Percentiles rank a stretch among this genome's conserved stretches.
These are phyloP conservation scores for Triticum turgidum DNA, from an alignment of 176 grass and related monocot species.

Conservation along the genomic window DNA sequence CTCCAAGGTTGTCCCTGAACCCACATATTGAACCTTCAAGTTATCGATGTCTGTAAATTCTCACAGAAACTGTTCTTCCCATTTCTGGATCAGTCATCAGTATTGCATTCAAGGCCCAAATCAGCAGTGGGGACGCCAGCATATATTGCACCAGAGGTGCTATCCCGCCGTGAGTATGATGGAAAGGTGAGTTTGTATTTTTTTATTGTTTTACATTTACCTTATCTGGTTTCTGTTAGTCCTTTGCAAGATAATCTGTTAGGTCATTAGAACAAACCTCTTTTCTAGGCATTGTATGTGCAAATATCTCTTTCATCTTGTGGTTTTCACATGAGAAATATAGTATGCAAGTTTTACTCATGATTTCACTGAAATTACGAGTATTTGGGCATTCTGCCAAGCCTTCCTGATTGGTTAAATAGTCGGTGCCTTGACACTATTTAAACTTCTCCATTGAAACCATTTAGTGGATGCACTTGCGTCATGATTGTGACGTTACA, in stretches of 20 bases:
- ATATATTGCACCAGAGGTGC: constrained; percentile 93
- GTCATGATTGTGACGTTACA: constrained; percentile 33
- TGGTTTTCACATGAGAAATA: constrained; percentile 5
- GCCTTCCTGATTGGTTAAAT: constrained; percentile 11
- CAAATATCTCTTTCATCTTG: constrained; percentile 17
- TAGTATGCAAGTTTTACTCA: background rate
- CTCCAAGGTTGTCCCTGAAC: constrained; percentile 67
- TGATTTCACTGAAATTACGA: constrained; percentile 7
- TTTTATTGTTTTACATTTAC: background rate
- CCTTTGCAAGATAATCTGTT: constrained; percentile 21
- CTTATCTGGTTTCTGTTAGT: background rate
- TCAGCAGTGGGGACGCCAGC: constrained; percentile 90
- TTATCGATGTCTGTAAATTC: constrained; percentile 20
- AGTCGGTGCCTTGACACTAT: background rate
- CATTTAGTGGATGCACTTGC: constrained; percentile 23
- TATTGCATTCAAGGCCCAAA: constrained; percentile 86
- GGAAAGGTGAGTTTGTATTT: constrained; percentile 68
- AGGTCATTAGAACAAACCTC: background rate
- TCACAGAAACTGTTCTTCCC: constrained; percentile 8
- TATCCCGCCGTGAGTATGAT: constrained; percentile 74
- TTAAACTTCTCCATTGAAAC: constrained; percentile 24
- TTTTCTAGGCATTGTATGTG: constrained; percentile 11
- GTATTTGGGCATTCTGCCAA: constrained; percentile 25
- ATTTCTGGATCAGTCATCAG: constrained; percentile 66
- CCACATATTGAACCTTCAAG: background rate